Evolutionary conservation across 208 protist genomes (phyloP).

Genomic region (Leishmania lainsoni): DNA sequence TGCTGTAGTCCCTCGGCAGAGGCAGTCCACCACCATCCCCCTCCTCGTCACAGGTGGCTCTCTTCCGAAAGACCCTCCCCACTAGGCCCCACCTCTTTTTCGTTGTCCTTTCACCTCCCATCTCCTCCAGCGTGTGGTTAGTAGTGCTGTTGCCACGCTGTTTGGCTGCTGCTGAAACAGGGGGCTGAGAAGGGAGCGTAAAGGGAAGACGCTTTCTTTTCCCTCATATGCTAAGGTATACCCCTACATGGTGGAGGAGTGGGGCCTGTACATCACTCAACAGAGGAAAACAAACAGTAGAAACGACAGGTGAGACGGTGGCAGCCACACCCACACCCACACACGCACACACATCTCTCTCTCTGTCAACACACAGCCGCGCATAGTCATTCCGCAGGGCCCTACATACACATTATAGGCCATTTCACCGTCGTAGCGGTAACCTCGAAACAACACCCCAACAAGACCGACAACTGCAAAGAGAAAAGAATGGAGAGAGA

Average conservation of each 20-base stretch:
- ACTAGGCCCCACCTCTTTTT: neutral
- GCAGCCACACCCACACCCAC: neutral
- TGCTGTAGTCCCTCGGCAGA: neutral
- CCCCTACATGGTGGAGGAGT: neutral
- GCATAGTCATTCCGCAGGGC: neutral
- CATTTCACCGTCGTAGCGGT: too few relatives aligned
- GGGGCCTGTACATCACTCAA: neutral
- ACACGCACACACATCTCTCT: neutral
- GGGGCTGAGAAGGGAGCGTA: neutral
- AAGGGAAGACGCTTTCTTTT: neutral
- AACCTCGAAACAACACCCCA: neutral
- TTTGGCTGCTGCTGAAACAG: neutral
- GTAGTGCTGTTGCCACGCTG: neutral
- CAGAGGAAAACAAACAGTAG: neutral
- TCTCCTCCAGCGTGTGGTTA: neutral
- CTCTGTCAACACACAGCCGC: neutral
- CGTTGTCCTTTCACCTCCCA: neutral
- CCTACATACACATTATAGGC: neutral
- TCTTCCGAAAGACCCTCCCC: neutral
- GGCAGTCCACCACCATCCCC: neutral
- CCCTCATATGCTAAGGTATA: neutral
- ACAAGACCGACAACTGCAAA: neutral
- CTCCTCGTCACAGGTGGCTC: neutral
- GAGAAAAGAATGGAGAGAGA: too few relatives aligned
- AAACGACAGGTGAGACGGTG: neutral